phyloP scores from a whole-genome alignment of 2,329 filamentous ascomycete species.

The Escovopsis sp. region DNA sequence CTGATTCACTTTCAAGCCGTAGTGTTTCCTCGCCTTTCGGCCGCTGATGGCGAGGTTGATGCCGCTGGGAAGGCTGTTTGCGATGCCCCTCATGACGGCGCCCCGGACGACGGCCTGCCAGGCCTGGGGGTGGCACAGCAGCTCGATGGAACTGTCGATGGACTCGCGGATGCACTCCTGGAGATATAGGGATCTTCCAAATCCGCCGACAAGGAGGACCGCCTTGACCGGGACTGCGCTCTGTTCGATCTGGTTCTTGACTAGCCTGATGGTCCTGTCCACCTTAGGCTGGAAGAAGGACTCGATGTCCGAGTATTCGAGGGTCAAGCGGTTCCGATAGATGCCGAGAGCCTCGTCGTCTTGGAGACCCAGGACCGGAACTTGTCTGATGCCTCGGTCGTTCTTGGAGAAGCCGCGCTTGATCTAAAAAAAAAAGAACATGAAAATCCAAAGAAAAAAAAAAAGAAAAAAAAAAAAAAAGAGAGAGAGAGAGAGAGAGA shows the following conservation, averaged over 20 bases:
- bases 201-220: conserved; percentile 31
- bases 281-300: conserved; percentile 31
- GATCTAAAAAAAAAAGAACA: no score
- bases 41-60: conserved; percentile 25
- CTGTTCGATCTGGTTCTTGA: conserved; percentile 27
- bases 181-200: conserved; percentile 29
- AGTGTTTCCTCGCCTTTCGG: conserved; percentile 28
- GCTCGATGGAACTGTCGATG: conserved; percentile 20
- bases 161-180: conserved; percentile 24
- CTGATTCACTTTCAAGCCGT: conserved; percentile 23
- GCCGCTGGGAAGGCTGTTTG: conserved; percentile 18
- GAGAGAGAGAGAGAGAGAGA: no score
- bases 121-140: conserved; percentile 30
- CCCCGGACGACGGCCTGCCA: conserved; percentile 35
- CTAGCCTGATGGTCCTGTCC: conserved; percentile 25
- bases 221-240: conserved; percentile 24
- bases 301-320: conserved; percentile 24
- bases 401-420: conserved; percentile 2
- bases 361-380: conserved; percentile 26
- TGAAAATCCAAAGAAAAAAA: no score
- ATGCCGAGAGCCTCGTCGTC: conserved; percentile 25
- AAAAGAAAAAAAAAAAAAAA: no score
- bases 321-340: conserved; percentile 20
- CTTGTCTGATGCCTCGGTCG: conserved; percentile 17
- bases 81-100: conserved; percentile 35